Conservation (phyloP, 192 early-diverging fungal genomes). For the Backusella psychrophila region DNA sequence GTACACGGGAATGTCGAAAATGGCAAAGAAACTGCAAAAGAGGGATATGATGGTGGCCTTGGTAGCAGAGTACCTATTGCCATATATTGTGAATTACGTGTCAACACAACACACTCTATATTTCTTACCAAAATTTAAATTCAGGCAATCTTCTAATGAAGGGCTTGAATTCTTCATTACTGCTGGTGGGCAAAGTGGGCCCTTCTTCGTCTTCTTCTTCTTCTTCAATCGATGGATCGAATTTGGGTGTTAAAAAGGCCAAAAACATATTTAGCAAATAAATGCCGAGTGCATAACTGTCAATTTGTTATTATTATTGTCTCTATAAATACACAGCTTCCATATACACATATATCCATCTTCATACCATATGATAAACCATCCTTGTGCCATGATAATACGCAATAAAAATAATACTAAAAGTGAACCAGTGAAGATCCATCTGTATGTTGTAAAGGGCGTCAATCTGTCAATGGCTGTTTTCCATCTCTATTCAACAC, state of each 20-base stretch:
- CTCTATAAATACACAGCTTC: no score
- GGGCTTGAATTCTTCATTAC: slow-evolving; percentile 95
- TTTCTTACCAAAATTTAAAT: slow-evolving; percentile 94
- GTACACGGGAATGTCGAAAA: slow-evolving; percentile 96
- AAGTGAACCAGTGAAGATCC: slow-evolving; percentile 63
- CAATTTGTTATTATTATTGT: not conserved
- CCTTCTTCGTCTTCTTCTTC: slow-evolving; percentile 67
- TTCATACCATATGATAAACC: slow-evolving; percentile 94
- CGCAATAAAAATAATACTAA: slow-evolving; percentile 71
- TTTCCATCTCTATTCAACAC: slow-evolving; percentile 61
- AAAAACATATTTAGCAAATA: slow-evolving; percentile 95
- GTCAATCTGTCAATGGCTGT: slow-evolving; percentile 79
- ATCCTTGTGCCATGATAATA: slow-evolving; percentile 79
- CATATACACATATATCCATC: slow-evolving; percentile 7
- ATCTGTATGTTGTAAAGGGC: slow-evolving; percentile 73
- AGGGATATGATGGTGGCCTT: slow-evolving; percentile 79
- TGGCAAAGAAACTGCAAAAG: slow-evolving; percentile 79
- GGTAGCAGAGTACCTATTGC: slow-evolving; percentile 73
- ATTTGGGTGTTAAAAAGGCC: slow-evolving; percentile 95
- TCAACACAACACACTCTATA: not conserved
- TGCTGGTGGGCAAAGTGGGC: slow-evolving; percentile 73
- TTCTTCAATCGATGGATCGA: slow-evolving; percentile 83
- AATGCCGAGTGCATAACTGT: slow-evolving; percentile 59
- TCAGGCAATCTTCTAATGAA: slow-evolving; percentile 96
- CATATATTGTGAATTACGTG: not conserved